A percentile compares a stretch with the other conserved stretches of the same genome.
These are phyloP conservation scores for Collybiopsis luxurians DNA, from an alignment of 768 basidiomycete species.

Conservation along the genomic window DNA sequence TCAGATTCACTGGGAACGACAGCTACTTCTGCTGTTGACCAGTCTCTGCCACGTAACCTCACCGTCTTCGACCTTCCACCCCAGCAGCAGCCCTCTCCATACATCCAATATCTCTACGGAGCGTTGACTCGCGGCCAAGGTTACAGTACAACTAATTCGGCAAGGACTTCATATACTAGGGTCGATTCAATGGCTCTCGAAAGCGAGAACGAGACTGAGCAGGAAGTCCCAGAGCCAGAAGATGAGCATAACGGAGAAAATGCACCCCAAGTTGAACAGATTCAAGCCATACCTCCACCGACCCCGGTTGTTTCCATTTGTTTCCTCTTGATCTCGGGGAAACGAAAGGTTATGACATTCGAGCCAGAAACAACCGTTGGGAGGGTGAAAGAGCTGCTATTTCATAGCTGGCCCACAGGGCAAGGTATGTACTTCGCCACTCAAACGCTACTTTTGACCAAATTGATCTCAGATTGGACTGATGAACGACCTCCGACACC, in stretches of 20 bases:
- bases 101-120: slow-evolving; percentile 1
- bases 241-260: background rate
- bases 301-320: slow-evolving; percentile 64
- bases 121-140: background rate
- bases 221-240: background rate
- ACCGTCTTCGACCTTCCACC: slow-evolving; percentile 1
- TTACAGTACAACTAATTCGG: slow-evolving; percentile 5
- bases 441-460: slow-evolving; percentile 2
- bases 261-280: background rate
- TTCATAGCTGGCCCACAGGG: slow-evolving; percentile 82
- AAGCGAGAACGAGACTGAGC: background rate
- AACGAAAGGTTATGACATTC: slow-evolving; percentile 67
- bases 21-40: background rate
- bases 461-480: slow-evolving; percentile 57
- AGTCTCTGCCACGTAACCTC: background rate
- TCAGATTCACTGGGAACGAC: slow-evolving; percentile 3
- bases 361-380: slow-evolving; percentile 74
- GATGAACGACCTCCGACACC: slow-evolving; percentile 77
- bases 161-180: background rate
- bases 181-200: background rate
- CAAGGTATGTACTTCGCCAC: background rate
- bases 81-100: background rate
- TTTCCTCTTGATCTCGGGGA: slow-evolving; percentile 70
- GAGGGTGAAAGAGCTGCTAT: slow-evolving; percentile 78
- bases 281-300: slow-evolving; percentile 42